Evolutionary conservation across 768 basidiomycete species (phyloP), one percentile per base, ranked within the genome.

Genomic region (Chlorophyllum brunneum): DNA sequence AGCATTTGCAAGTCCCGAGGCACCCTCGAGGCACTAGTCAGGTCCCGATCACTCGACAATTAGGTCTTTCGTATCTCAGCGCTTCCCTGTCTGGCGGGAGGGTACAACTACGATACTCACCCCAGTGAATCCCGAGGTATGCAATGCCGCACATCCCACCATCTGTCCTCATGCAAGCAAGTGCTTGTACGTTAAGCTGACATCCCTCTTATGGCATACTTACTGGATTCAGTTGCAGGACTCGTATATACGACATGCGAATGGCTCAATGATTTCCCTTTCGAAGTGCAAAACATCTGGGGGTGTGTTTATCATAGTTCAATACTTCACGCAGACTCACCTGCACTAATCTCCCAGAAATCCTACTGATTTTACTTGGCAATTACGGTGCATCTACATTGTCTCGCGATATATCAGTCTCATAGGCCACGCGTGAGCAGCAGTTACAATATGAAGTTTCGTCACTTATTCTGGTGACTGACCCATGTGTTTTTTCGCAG

Each of bases 231-330:
- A 57, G 56, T 16, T 38, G 56, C 56, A 16, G 51, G 47, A 15
- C n/a, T 57, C 5, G 42, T 33, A 2, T 57, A 37, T 23, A 29
- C 43, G 13, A 6, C 16, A 2, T 57, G 56, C 40, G 56, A 57
- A 34, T 42, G 42, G 38, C 5, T 38, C 15, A 33, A 44, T 13
- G 51, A 37, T 20, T 33, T 57, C 13, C 31, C 47, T 6, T 57
- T 58, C 43, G 56, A 58, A 23, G 39, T 58, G 4, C 18, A 36
- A 5, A 43, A 39, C 33, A 15, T 52, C n/a, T 50, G 41, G 48
- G 34, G 30, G 56, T 54, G 30, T 13, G 48, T 13, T 38, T 13
- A n/a, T 15, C 13, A 2, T 38, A 10, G 5, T 31, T 11, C 20
- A 13, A 20, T 23, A 18, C 23, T 15, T n/a, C 29, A 18, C 18